These are phyloP conservation scores for Metschnikowia anglica DNA, from an alignment of 805 yeast genomes.

Conservation along the genomic window DNA sequence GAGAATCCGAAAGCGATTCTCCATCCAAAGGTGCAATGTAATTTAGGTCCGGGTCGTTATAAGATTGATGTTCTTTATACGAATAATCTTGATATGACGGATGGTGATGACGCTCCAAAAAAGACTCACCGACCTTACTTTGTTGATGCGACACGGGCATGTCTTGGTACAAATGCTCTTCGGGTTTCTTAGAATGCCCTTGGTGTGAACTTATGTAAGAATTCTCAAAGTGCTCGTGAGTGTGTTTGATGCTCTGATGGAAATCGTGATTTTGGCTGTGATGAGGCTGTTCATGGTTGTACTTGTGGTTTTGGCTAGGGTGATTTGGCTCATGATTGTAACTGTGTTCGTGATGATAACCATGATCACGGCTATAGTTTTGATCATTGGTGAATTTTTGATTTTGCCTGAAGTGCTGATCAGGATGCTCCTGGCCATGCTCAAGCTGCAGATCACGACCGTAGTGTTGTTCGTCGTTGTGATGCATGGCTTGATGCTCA, in stretches of 20 bases:
- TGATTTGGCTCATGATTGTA: not conserved
- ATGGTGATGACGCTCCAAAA: not conserved
- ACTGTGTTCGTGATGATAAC: not conserved
- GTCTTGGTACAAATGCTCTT: not conserved
- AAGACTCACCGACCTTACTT: constrained; percentile 2
- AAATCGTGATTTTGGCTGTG: not conserved
- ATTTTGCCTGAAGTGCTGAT: not conserved
- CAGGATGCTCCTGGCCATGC: not conserved
- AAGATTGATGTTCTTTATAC: constrained; percentile 1
- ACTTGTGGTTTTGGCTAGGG: constrained; percentile 1
- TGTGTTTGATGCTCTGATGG: not conserved
- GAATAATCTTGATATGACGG: constrained; percentile 1
- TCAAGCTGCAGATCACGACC: not conserved
- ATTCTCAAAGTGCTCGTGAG: constrained; percentile 1
- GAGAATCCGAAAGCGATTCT: constrained; percentile 2
- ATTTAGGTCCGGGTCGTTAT: not conserved
- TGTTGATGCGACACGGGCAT: not conserved
- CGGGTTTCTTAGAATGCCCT: not conserved
- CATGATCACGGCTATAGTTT: constrained; percentile 2
- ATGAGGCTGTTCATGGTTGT: not conserved
- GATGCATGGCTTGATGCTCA: not conserved
- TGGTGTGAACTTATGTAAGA: constrained; percentile 2
- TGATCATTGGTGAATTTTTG: constrained; percentile 1
- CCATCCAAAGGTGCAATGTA: not conserved
- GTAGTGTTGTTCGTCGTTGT: constrained; percentile 3